Evolutionary conservation across 2,329 filamentous ascomycete species (phyloP), one percentile per base, ranked within the genome.

Genomic region (Aureobasidium mangrovei): DNA sequence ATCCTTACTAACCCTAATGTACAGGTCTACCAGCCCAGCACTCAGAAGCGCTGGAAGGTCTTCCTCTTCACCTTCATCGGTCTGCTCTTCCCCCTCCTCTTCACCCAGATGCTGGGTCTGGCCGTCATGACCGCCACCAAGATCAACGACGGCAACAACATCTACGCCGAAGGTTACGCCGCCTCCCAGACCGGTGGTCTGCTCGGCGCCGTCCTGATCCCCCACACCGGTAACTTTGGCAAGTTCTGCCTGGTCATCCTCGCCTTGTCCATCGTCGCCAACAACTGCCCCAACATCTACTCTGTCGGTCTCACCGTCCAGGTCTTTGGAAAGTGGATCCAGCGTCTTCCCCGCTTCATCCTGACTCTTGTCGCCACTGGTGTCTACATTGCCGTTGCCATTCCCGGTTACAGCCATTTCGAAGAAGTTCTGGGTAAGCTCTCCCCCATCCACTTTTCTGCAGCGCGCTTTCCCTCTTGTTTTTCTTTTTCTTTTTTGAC

Each of bases 21-120:
- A 18, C 18, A 18, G 18, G 18, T 88, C 48, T 91, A 91, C 69
- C 86, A 90, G 62, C 85, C 86, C 0, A 72, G 75, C 2, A 74
- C 70, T 27, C 81, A 81, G 39, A 78, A 78, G 31, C 77, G 80
- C 26, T 67, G 66, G 40, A 81, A 82, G 57, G 75, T 90, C 57
- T 91, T 91, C 69, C 62, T 79, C 57, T 82, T 81, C 65, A 86
- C 86, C 31, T 87, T 83, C 67, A 65, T 73, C 27, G 88, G 88
- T 7, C 74, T 93, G 10, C 79, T 86, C 59, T 70, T 87, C 59
- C 83, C 86, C 1, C 78, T 91, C 1, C 73, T 86, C 57, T 90
- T 91, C 70, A 85, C 82, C 2, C 78, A 89, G 69, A 80, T 88
- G 65, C 78, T 90, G 3, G 86, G 84, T 27, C 80, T 85, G 3